Percentiles rank a stretch among this genome's conserved stretches.
Conservation (phyloP, 2,329 filamentous ascomycete genomes). For the Aspergillus brasiliensis region DNA sequence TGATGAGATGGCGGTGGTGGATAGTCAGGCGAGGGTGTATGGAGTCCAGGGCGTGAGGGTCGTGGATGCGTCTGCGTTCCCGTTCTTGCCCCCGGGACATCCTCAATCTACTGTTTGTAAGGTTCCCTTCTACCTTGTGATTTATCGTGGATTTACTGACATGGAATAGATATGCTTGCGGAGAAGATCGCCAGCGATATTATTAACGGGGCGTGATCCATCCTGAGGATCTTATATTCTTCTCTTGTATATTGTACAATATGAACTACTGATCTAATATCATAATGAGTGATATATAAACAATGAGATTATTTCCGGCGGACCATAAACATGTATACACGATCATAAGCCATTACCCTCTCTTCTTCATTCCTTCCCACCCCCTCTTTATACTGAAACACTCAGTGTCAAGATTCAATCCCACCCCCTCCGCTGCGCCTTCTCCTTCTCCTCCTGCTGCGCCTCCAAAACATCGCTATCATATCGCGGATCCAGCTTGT, state of each 20-base stretch:
- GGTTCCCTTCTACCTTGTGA: conserved; percentile 8
- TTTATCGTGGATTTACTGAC: not conserved
- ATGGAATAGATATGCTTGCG: conserved; percentile 34
- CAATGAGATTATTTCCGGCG: too few relatives aligned
- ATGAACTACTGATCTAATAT: not conserved
- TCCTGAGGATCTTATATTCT: too few relatives aligned
- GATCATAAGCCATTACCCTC: too few relatives aligned
- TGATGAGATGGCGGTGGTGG: conserved; percentile 37
- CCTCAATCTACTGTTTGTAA: conserved; percentile 40
- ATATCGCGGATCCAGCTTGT: conserved; percentile 10
- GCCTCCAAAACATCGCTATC: conserved; percentile 8
- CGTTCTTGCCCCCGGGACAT: conserved; percentile 42
- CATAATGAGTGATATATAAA: too few relatives aligned
- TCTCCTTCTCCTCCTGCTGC: not conserved
- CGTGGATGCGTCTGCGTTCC: conserved; percentile 38
- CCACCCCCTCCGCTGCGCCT: not conserved
- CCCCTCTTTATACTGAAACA: too few relatives aligned
- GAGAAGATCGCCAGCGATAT: conserved; percentile 32
- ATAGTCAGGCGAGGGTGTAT: conserved; percentile 30
- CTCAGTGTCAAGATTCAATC: not conserved
- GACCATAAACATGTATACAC: too few relatives aligned
- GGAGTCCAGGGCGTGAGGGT: conserved; percentile 36
- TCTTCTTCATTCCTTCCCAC: too few relatives aligned
- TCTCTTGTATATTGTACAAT: not conserved
- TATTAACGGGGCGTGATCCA: not conserved